Base-by-base conservation (phyloP, 2,329 filamentous ascomycete species). In the Penicillium sp. region DNA sequence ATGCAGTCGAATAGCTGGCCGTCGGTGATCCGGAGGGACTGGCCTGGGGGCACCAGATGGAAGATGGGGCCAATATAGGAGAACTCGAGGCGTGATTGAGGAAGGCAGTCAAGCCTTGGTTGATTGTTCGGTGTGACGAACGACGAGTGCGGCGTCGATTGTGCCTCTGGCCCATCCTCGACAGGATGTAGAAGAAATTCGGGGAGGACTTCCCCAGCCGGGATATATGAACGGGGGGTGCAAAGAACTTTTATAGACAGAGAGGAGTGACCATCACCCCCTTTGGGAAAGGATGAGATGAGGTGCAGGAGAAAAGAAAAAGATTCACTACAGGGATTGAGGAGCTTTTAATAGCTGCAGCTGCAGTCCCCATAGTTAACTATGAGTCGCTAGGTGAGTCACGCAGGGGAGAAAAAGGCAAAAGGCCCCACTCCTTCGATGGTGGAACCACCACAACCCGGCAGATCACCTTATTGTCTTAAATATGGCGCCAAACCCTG, bases 131-230 rank as follows among this genome's bases (percentile, higher is more conserved):
- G 57, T 73, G 70, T 62, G 70, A 71, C 54, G 71, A 73, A 58
- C 73, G 73, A 58, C 76, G 72, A 57, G 73, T 76, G 49, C 75
- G 74, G 59, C 76, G 73, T 69, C 76, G 70, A 58, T 79, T 79
- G 60, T 79, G 76, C 60, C 75, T 75, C 61, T 78, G 76, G 65
- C 76, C 75, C 76, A 78, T 78, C 58, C 64, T 71, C 56, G 18
- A 49, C 15, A 52, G 22, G 50, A 23, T 49, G 42, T 47, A 49
- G 51, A 50, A 22, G 37, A 40, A 22, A 40, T 22, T 40, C 14
- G 33, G 26, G 31, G 33, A 41, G 52, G 44, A 51, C 45, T 20
- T 50, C 33, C 46, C 50, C 51, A 37, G 33, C 33, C 29, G 52
- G 51, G 53, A 50, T 47, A 43, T 46, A 31, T 49, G 51, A 46